Evolutionary conservation across 2,329 filamentous ascomycete genomes (phyloP), one percentile per base, ranked within the genome.

Genomic region (Colletotrichum neosansevieriae): DNA sequence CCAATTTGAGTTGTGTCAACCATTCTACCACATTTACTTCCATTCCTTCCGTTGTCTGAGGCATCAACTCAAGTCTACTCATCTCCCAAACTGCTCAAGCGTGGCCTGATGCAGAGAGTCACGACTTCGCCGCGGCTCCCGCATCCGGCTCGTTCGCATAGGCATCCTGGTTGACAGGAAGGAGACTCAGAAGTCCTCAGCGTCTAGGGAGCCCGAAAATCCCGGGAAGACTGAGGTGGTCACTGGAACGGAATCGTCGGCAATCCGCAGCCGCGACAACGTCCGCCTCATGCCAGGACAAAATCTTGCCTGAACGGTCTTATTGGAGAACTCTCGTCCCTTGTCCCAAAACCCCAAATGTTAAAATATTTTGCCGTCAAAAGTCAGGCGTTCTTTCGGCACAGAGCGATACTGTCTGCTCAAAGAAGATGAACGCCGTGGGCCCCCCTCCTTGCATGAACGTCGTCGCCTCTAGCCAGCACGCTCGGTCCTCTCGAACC

Each of bases 371-470:
- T 38, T 13, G 36, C 10, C 36, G 11, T 11, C 10, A 15, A 38
- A 15, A 38, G 10, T 38, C 13, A 15, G 13, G 9, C 10, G 36
- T 12, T 5, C 36, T 12, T 38, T 15, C 36, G 36, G 11, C 36
- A 38, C 2, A 11, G 36, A 38, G 36, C 36, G 13, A 15, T 15
- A 12, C 13, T 13, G 50, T 32, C 29, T 42, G 50, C 42, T 45
- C 24, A 47, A 56, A 47, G 40, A 58, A 29, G 7, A 29, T 29
- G 29, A 29, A 40, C 32, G 47, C 47, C 15, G 12, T 32, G 24
- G 11, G 36, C 3, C 24, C 24, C 21, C 19, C 34, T 21, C 54
- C 54, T 59, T 45, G 54, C 53, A 58, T 68, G 44, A 50, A 21
- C 2, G 10, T 45, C 29, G n/a, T 29, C 36, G 13, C 36, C 53